phyloP scores from a whole-genome alignment of 2,329 filamentous ascomycete genomes.

The Drechslera avenae region DNA sequence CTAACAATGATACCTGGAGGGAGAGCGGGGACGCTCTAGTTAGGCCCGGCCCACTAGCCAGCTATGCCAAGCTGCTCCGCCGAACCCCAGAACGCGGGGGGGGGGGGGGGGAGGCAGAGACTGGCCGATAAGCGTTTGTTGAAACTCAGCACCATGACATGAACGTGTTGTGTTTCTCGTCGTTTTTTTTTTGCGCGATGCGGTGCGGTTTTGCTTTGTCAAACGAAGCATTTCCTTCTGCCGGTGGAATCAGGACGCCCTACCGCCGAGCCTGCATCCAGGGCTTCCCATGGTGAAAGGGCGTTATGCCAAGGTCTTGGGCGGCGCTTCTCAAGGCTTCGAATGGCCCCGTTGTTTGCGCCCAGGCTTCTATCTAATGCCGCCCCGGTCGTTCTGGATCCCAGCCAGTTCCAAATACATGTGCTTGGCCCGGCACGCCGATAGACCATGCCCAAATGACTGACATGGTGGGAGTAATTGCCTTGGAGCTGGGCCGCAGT shows the following conservation, averaged over 20 bases:
- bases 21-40: constrained; percentile 8
- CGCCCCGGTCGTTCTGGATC: constrained; percentile 42
- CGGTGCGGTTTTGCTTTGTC: background rate
- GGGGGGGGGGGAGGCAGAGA: too few species aligned
- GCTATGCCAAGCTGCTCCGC: constrained; percentile 20
- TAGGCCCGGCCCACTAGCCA: constrained; percentile 2
- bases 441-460: constrained; percentile 19
- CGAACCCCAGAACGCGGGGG: constrained; percentile 10
- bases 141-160: background rate
- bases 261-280: constrained; percentile 29
- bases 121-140: background rate
- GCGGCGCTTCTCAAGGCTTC: constrained; percentile 37
- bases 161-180: background rate
- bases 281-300: constrained; percentile 18
- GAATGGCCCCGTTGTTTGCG: constrained; percentile 30
- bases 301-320: constrained; percentile 46
- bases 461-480: constrained; percentile 15
- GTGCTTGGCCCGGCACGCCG: constrained; percentile 40
- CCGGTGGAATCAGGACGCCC: constrained; percentile 19
- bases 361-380: constrained; percentile 34
- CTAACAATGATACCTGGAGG: background rate
- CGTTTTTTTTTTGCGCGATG: background rate
- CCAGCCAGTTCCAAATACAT: constrained; percentile 37
- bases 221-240: constrained; percentile 26
- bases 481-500: constrained; percentile 19